Evolutionary conservation across 495 filamentous ascomycete genomes (phyloP).

Genomic region (Parmelia sp.): DNA sequence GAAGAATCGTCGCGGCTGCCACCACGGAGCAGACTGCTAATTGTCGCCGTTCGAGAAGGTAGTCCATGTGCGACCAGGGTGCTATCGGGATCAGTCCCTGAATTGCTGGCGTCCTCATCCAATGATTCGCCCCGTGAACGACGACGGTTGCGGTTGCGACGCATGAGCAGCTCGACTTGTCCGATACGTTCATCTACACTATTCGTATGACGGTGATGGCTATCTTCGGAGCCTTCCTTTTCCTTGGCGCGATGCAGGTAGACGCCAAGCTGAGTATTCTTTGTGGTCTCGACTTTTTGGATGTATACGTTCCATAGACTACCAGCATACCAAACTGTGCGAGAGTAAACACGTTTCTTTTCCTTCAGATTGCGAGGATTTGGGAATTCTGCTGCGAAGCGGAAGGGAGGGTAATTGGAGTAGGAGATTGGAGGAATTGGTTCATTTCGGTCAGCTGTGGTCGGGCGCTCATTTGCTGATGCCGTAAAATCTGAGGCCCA

Average conservation of each 20-base stretch:
- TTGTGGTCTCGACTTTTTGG: conserved; percentile 50
- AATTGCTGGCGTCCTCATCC: conserved; percentile 39
- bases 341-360: conserved; percentile 54
- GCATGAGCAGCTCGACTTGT: conserved; percentile 43
- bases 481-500: conserved; percentile 47
- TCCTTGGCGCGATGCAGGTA: conserved; percentile 58
- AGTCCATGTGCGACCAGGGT: conserved; percentile 24
- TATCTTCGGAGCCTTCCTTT: conserved; percentile 42
- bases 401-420: conserved; percentile 52
- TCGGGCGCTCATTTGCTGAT: conserved; percentile 33
- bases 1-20: conserved; percentile 19
- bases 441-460: conserved; percentile 30
- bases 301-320: conserved; percentile 58
- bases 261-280: conserved; percentile 52
- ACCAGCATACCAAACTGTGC: conserved; percentile 58
- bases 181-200: conserved; percentile 46
- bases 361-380: conserved; percentile 51
- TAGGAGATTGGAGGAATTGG: conserved; percentile 38
- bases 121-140: conserved; percentile 20
- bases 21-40: conserved; percentile 27
- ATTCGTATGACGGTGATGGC: conserved; percentile 26
- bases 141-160: conserved; percentile 32
- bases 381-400: conserved; percentile 54
- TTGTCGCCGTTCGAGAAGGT: conserved; percentile 22
- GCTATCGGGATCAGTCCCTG: conserved; percentile 36